Percentiles rank a stretch among this genome's conserved stretches.
Conservation (phyloP, 164 flowering plant genomes). For the Platanus orientalis region DNA sequence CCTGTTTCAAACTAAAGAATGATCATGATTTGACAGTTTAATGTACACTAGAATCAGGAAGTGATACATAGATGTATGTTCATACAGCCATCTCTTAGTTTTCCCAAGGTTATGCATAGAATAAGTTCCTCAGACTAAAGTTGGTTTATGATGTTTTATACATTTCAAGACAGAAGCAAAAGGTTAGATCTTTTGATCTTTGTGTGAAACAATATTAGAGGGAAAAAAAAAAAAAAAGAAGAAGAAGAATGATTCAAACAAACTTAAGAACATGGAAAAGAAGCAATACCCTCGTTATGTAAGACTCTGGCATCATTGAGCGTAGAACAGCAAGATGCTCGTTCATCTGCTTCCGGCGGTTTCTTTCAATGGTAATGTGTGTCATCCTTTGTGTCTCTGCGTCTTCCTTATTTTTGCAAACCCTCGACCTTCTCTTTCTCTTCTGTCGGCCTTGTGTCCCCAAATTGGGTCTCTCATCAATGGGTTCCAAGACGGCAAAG, state of each 20-base stretch:
- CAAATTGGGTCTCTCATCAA: constrained; percentile 11
- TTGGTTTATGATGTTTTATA: too few relatives aligned
- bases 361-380: constrained; percentile 85
- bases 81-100: too few relatives aligned
- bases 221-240: background rate
- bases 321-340: constrained; percentile 71
- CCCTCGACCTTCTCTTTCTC: constrained; percentile 55
- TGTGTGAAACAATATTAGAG: background rate
- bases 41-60: too few relatives aligned
- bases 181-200: too few relatives aligned
- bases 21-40: too few relatives aligned
- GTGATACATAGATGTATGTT: too few relatives aligned
- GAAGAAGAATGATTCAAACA: background rate
- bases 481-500: background rate
- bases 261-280: background rate
- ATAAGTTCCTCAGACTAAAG: too few relatives aligned
- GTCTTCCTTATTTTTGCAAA: constrained; percentile 70
- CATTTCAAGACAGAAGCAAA: too few relatives aligned
- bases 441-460: constrained; percentile 43
- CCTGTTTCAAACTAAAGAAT: too few relatives aligned
- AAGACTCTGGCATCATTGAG: constrained; percentile 84
- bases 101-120: too few relatives aligned
- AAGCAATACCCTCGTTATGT: constrained; percentile 58
- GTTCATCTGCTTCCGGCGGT: constrained; percentile 88
- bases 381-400: constrained; percentile 78